Base-by-base conservation (phyloP, 805 yeast species). In the Ogataea nonfermentans region DNA sequence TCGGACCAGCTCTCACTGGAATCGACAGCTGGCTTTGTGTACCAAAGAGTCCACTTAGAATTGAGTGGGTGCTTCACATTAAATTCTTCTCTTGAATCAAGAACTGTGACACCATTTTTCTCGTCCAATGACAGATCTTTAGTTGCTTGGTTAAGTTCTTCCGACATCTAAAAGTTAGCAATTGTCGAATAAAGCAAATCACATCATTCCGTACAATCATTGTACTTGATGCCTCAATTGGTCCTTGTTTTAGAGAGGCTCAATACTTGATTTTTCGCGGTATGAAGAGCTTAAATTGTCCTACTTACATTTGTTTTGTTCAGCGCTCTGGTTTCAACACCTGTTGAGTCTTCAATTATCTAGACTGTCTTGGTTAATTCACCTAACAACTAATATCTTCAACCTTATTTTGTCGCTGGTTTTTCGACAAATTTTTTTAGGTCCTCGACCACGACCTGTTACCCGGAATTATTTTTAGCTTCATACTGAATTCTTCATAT, bases 41-140 rank as follows among this genome's bases (percentile, higher is more conserved):
- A 93, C 99, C 99, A 91, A 59, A 91, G 76, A 15, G 98, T 88
- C 97, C 96, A 91, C 66, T 77, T 79, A 59, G 83, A 76, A 67
- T 86, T 83, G 56, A 91, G 79, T 36, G 97, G 96, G 65, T 93
- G 99, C 61, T 81, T 81, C 44, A 81, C 84, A 44, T 74, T 76
- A 65, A 85, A 82, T 50, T 79, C 80, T 52, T 77, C 79, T 55
- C 73, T 69, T 51, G 71, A 70, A 56, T 77, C 74, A 53, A 81
- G 74, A 40, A 78, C 79, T 33, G 85, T 78, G 55, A 59, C 59
- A 39, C 57, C 57, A 30, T 52, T 53, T 44, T 60, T 45, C 33
- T 62, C 68, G 13, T 64, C 63, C 24, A 65, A 47, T 16, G 63
- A 54, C 41, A 65, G 49, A 32, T 63, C 68, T 32, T 59, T 49